Conservation (phyloP, 345 rosid species). For the Corymbia maculata region DNA sequence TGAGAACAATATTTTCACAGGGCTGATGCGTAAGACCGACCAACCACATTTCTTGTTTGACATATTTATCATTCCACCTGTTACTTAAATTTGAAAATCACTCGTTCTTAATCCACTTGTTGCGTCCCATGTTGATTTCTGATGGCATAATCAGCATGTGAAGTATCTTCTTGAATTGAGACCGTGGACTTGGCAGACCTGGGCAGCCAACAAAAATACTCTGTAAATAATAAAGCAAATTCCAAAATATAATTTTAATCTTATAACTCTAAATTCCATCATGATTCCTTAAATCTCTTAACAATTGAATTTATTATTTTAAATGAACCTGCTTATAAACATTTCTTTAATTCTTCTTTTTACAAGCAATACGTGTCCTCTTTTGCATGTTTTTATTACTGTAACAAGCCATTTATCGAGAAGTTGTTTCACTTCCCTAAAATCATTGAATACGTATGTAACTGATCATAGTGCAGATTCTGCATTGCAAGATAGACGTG, state of each 20-base stretch:
- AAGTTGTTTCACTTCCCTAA: too few relatives aligned
- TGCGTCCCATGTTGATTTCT: background rate
- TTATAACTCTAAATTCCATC: background rate
- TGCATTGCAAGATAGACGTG: too few relatives aligned
- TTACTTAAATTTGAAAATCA: background rate
- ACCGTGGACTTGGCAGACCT: background rate
- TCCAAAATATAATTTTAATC: background rate
- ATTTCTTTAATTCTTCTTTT: background rate
- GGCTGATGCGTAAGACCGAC: background rate
- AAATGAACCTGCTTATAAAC: background rate
- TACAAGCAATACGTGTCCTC: too few relatives aligned
- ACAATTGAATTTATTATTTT: background rate
- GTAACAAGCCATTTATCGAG: background rate
- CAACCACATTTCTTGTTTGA: background rate
- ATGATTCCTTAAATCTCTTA: background rate
- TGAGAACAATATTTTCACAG: too few relatives aligned
- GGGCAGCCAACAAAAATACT: background rate
- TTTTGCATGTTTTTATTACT: background rate
- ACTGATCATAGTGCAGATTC: too few relatives aligned
- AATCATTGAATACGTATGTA: too few relatives aligned
- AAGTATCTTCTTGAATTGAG: background rate
- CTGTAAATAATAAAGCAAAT: background rate
- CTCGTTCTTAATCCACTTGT: background rate
- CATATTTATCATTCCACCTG: background rate
- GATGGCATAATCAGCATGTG: background rate